phyloP scores from a whole-genome alignment of 2,329 filamentous ascomycete genomes.

The Pseudogymnoascus sp. region DNA sequence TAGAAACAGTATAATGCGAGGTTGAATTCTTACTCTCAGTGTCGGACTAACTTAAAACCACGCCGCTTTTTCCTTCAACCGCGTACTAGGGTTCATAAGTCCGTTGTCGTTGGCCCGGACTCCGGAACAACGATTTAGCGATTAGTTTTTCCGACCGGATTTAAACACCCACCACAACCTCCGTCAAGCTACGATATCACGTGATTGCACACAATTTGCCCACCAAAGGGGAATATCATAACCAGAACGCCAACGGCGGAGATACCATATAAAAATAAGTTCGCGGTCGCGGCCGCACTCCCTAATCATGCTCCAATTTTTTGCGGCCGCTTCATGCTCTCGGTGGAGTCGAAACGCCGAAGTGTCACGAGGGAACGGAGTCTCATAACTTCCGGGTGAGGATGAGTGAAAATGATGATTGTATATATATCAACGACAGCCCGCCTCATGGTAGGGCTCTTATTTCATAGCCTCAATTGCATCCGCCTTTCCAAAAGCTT shows the following conservation, averaged over 20 bases:
- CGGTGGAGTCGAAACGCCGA: background rate
- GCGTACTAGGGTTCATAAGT: no score
- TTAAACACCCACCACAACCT: background rate
- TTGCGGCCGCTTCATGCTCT: background rate
- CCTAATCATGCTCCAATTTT: background rate
- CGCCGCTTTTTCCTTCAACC: no score
- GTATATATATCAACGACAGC: background rate
- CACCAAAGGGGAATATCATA: background rate
- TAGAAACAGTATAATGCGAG: no score
- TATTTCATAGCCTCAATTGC: background rate
- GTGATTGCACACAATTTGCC: background rate
- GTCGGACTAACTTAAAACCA: no score
- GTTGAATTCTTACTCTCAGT: no score
- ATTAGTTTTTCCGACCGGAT: background rate
- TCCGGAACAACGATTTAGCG: background rate
- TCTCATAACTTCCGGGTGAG: constrained; percentile 3
- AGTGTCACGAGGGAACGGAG: background rate
- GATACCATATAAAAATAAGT: background rate
- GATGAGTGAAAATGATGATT: background rate
- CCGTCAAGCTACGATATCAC: background rate
- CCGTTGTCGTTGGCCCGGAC: background rate
- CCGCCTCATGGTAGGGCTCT: background rate
- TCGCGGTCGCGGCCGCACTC: background rate
- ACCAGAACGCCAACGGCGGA: background rate
- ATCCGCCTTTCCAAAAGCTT: background rate